Conservation (phyloP, 129 eudicot genomes). For the Logfia minima region DNA sequence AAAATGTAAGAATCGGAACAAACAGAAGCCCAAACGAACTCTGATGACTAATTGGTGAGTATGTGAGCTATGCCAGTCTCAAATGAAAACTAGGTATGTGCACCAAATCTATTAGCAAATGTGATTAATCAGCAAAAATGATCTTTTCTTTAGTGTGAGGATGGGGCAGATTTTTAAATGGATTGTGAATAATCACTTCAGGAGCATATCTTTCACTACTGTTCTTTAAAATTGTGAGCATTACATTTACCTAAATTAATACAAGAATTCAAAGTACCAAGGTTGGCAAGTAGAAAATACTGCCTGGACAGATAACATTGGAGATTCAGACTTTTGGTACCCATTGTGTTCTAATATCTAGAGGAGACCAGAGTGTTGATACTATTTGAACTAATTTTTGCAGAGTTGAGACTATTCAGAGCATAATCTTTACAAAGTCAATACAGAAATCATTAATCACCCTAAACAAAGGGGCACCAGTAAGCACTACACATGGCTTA, state of each 20-base stretch:
- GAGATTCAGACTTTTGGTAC: background rate
- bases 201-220: background rate
- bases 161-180: background rate
- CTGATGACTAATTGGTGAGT: background rate
- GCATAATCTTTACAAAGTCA: background rate
- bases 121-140: background rate
- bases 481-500: background rate
- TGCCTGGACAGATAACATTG: background rate
- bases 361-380: background rate
- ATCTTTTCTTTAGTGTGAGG: background rate
- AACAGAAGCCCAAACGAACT: constrained; percentile 10
- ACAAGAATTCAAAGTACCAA: background rate
- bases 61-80: background rate
- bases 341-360: background rate
- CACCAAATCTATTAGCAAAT: background rate
- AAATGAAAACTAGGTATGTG: background rate
- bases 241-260: background rate
- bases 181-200: background rate
- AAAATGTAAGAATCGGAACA: constrained; percentile 8
- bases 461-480: background rate
- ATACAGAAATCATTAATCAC: background rate
- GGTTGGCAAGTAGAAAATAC: background rate
- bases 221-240: background rate
- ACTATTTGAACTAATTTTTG: too few species aligned
- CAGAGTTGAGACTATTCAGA: too few species aligned